Percentiles rank a stretch among this genome's conserved stretches.
Conservation (phyloP, 345 rosid species). For the Kernera saxatilis region DNA sequence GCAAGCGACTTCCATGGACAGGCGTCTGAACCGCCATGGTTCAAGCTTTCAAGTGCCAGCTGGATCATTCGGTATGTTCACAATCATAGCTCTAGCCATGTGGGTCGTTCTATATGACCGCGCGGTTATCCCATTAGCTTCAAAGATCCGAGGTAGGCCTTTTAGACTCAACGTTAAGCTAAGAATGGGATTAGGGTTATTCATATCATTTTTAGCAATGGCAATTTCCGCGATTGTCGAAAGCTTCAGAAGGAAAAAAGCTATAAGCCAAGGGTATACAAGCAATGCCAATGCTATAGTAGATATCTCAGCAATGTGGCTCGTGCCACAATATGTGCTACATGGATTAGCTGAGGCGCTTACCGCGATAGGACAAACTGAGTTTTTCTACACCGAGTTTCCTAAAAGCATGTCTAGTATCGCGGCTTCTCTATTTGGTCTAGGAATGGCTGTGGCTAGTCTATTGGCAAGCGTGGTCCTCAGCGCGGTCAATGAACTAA, state of each 20-base stretch:
- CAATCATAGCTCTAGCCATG: slow-evolving; percentile 36
- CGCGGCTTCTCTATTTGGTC: slow-evolving; percentile 52
- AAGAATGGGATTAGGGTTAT: slow-evolving; percentile 72
- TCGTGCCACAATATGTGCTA: slow-evolving; percentile 54
- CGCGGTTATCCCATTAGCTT: slow-evolving; percentile 54
- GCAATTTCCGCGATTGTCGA: slow-evolving; percentile 56
- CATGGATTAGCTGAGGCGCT: slow-evolving; percentile 76
- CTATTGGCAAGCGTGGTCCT: slow-evolving; percentile 54
- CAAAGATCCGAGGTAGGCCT: slow-evolving; percentile 56
- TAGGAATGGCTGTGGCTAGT: slow-evolving; percentile 64
- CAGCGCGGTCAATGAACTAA: slow-evolving; percentile 30
- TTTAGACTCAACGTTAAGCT: slow-evolving; percentile 44
- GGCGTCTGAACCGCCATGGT: slow-evolving; percentile 39
- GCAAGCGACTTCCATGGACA: slow-evolving; percentile 69
- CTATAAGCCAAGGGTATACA: slow-evolving; percentile 46
- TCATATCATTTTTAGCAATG: slow-evolving; percentile 54
- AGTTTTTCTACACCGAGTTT: slow-evolving; percentile 71
- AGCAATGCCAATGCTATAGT: slow-evolving; percentile 37
- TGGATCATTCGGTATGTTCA: slow-evolving; percentile 57
- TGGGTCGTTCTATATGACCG: slow-evolving; percentile 75
- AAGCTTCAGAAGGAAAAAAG: slow-evolving; percentile 49
- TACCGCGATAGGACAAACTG: slow-evolving; percentile 62
- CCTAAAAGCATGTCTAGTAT: slow-evolving; percentile 79
- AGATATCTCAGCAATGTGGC: slow-evolving; percentile 77
- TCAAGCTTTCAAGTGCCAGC: slow-evolving; percentile 68